Base-by-base conservation (phyloP, 345 rosid species). In the Viola odorata region DNA sequence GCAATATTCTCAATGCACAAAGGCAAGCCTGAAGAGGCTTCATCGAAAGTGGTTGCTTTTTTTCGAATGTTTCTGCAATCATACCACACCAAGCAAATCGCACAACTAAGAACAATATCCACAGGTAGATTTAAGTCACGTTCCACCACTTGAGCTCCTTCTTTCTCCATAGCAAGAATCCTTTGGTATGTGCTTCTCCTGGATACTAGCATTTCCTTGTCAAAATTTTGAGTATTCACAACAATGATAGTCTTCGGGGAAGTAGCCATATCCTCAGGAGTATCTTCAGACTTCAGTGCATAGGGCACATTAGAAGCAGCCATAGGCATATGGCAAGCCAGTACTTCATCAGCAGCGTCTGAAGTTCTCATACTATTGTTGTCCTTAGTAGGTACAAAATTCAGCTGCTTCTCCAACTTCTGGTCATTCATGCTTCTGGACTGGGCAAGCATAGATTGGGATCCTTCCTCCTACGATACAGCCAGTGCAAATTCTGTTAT, bases 41-140 rank as follows among this genome's bases (percentile, higher is more conserved):
- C 87, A 73, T 69, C 67, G 55, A 61, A 55, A 70, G 75, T 71
- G 66, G 74, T 79, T 49, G 80, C 61, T 75, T 88, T 86, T 69
- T 72, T 78, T 68, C 84, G 76, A 50, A 77, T 80, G 67, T 69
- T 82, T 73, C 73, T 65, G 71, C 77, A 77, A 70, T 86, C 83
- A 75, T 94, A 94, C 99, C 96, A 90, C 55, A 86, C 79, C 45
- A 90, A 68, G 76, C 96, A 88, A 76, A 75, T 74, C 51, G 91
- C 81, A 73, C 86, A 72, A 65, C 81, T 82, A 73, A 86, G 76
- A 62, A 90, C 80, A 37, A 88, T 55, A 73, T 94, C 96, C 68
- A 82, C 96, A 44, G 92, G 97, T 11, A 83, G 80, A 71, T 84
- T 73, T 50, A 86, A 72, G 75, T 94, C 99, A 44, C 91, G 89